These are phyloP conservation scores for Cytospora paraplurivora DNA, from an alignment of 2,329 filamentous ascomycete species.

Conservation along the genomic window DNA sequence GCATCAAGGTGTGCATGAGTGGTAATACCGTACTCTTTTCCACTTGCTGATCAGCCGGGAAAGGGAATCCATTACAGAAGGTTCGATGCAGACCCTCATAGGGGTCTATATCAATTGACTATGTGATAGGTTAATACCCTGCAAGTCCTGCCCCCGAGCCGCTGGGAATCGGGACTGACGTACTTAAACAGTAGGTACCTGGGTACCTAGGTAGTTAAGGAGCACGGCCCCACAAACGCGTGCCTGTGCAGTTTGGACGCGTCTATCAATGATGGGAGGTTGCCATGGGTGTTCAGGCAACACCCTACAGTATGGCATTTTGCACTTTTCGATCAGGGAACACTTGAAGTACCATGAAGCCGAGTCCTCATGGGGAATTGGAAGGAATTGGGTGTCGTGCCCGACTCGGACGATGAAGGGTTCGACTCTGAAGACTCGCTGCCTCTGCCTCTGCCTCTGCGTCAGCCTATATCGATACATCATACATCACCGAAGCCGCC, in stretches of 20 bases:
- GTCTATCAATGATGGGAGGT: background rate
- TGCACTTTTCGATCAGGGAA: background rate
- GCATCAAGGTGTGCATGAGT: background rate
- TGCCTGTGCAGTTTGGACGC: conserved; percentile 1
- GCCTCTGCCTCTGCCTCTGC: conserved; percentile 25
- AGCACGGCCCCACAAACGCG: conserved; percentile 13
- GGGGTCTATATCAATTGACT: background rate
- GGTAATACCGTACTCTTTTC: background rate
- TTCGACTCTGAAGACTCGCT: conserved; percentile 42
- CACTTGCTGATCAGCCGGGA: background rate
- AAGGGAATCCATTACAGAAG: background rate
- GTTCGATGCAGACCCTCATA: background rate
- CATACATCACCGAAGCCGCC: conserved; percentile 15
- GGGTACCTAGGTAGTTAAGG: background rate
- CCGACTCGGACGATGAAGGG: conserved; percentile 48
- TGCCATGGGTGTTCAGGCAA: background rate
- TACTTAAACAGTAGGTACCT: background rate
- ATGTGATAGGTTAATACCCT: background rate
- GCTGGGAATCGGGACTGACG: background rate
- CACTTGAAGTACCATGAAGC: conserved; percentile 24
- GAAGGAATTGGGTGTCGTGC: conserved; percentile 48
- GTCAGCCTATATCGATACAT: conserved; percentile 23
- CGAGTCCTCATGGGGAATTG: conserved; percentile 43
- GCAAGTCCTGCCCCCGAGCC: background rate
- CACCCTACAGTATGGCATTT: background rate